Evolutionary conservation across 805 yeast species (phyloP), one percentile per base, ranked within the genome.

Genomic region (Priceomyces haplophilus): DNA sequence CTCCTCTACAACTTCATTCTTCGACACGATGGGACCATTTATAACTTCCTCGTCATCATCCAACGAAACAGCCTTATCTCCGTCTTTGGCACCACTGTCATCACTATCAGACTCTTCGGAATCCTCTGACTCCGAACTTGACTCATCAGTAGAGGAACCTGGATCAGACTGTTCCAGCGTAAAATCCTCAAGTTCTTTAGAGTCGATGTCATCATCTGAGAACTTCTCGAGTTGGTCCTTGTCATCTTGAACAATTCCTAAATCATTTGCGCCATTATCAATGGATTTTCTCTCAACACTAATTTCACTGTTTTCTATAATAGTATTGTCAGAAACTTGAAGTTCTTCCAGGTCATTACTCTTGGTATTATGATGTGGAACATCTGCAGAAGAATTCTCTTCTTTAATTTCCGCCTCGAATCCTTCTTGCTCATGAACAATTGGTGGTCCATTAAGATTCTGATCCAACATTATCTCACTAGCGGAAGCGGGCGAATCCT

Each of bases 1-100:
- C 52, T 83, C 96, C 41, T 87, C 88, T 0, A 64, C 50, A 2
- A 82, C 62, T 55, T 91, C 98, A 57, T 91, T 84, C 45, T 81
- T 83, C 1, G 97, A 88, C 23, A 69, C 61, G 17, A 91, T 85
- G 0, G 96, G 95, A 0, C 80, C 88, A 1, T 62, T 64, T 3
- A 65, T 60, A 1, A 58, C 50, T 8, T 67, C 75, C 0, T 69
- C 76, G 17, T 72, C 80, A 7, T 73, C 79, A 13, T 57, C 57
- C 5, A 24, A 12, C 13, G 41, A 44, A 12, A 27, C 42, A n/a
- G 23, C 27, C 3, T 43, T 49, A 3, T 79, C 18, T n/a, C 12
- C 90, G 40, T 85, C 89, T 0, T 62, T 50, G 3, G 79, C 61
- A 52, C 88, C 96, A 55, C 88, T 82, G 44, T 79, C 52, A 6